Percentiles rank a stretch among this genome's conserved stretches.
Evolutionary conservation across 1,284 basidiomycete genomes (phyloP).

Genomic region (Grifola frondosa): DNA sequence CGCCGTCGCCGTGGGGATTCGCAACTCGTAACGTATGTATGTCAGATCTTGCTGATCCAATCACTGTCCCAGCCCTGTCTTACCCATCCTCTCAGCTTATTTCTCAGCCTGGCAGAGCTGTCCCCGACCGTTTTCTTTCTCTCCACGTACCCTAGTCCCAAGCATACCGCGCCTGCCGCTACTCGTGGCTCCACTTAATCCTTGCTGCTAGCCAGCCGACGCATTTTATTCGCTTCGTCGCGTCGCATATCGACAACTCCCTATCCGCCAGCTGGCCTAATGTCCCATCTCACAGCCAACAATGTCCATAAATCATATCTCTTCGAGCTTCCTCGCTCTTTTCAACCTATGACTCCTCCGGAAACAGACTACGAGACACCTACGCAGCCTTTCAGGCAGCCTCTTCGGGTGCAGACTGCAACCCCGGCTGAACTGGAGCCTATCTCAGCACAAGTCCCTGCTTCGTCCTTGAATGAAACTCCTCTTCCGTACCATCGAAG

Average conservation of each 20-base stretch:
- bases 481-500: constrained; percentile 41
- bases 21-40: constrained; percentile 20
- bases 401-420: constrained; percentile 18
- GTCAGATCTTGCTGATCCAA: constrained; percentile 22
- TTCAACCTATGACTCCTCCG: constrained; percentile 49
- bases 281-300: constrained; percentile 31
- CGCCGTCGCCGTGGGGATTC: constrained; percentile 37
- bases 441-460: constrained; percentile 13
- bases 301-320: constrained; percentile 49
- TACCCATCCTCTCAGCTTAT: constrained; percentile 7
- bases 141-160: too few species aligned
- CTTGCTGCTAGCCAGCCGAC: constrained; percentile 28
- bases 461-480: constrained; percentile 18
- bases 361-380: constrained; percentile 49
- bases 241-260: constrained; percentile 7
- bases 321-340: constrained; percentile 46
- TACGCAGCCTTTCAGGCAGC: constrained; percentile 15
- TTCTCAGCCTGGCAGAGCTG: constrained; percentile 1
- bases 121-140: constrained; percentile 5
- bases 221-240: constrained; percentile 13
- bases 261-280: constrained; percentile 13
- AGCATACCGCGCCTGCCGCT: constrained; percentile 7
- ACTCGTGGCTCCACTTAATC: constrained; percentile 12
- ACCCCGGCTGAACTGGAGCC: constrained; percentile 26
- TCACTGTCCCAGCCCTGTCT: constrained; percentile 15